A percentile compares a stretch with the other conserved stretches of the same genome.
Evolutionary conservation across 805 yeast species (phyloP).

Genomic region (Jamesozyma hellenica): DNA sequence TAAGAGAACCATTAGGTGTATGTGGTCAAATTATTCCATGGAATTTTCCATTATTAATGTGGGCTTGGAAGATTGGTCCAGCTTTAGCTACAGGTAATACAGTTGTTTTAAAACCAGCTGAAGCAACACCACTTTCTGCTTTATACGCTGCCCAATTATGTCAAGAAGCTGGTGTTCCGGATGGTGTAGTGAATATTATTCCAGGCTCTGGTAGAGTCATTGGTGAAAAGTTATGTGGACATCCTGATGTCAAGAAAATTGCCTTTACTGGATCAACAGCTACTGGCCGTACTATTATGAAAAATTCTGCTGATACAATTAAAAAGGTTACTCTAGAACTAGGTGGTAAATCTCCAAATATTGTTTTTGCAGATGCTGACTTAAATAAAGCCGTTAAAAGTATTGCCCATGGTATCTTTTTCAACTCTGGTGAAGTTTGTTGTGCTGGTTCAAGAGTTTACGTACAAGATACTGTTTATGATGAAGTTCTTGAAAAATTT

Average conservation of each 20-base stretch:
- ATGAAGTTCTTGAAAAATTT: slow-evolving; percentile 56
- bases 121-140: slow-evolving; percentile 84
- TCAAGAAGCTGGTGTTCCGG: slow-evolving; percentile 80
- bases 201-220: slow-evolving; percentile 81
- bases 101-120: slow-evolving; percentile 81
- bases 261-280: slow-evolving; percentile 95
- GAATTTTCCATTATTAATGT: slow-evolving; percentile 93
- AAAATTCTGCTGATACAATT: slow-evolving; percentile 67
- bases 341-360: slow-evolving; percentile 94
- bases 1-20: slow-evolving; percentile 87
- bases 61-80: slow-evolving; percentile 91
- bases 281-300: slow-evolving; percentile 76
- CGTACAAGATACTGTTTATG: slow-evolving; percentile 78
- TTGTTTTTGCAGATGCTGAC: slow-evolving; percentile 80
- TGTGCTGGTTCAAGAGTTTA: slow-evolving; percentile 89
- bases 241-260: slow-evolving; percentile 75
- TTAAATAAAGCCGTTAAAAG: slow-evolving; percentile 63
- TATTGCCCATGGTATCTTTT: slow-evolving; percentile 76
- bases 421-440: slow-evolving; percentile 93
- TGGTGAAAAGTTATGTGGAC: slow-evolving; percentile 71
- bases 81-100: slow-evolving; percentile 87
- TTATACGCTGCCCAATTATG: slow-evolving; percentile 59
- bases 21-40: slow-evolving; percentile 95
- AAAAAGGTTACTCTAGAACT: slow-evolving; percentile 89
- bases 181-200: slow-evolving; percentile 81